phyloP scores from a whole-genome alignment of 2,329 filamentous ascomycete species.

The Curvularia sp. region DNA sequence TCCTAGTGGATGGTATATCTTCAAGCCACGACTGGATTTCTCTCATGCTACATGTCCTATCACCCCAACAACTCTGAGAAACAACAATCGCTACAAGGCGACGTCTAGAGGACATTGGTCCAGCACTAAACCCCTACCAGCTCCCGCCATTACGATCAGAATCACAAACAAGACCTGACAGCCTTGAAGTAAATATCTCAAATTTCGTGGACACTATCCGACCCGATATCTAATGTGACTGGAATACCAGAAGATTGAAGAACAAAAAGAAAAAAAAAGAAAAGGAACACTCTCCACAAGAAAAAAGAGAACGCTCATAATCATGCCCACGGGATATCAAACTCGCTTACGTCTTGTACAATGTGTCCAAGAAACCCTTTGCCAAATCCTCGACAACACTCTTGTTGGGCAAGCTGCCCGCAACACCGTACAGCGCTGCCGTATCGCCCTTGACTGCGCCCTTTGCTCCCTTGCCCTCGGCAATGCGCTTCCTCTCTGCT shows the following conservation, averaged over 20 bases:
- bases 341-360: constrained; percentile 78
- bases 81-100: background rate
- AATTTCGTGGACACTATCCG: background rate
- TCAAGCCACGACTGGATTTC: background rate
- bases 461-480: constrained; percentile 70
- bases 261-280: too few relatives aligned
- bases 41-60: background rate
- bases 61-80: background rate
- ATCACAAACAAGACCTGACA: too few relatives aligned
- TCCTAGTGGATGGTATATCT: too few relatives aligned
- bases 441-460: constrained; percentile 74
- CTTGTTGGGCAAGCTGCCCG: constrained; percentile 94
- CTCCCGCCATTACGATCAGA: background rate
- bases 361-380: constrained; percentile 86
- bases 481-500: constrained; percentile 75
- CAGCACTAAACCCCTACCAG: background rate
- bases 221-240: background rate
- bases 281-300: background rate
- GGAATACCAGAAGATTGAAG: background rate
- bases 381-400: constrained; percentile 90
- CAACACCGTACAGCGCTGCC: constrained; percentile 91
- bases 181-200: background rate
- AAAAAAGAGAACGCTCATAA: background rate
- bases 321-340: background rate
- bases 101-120: background rate